Evolutionary conservation across 2,329 filamentous ascomycete genomes (phyloP).

Genomic region (Fusarium brevicatenulatum): DNA sequence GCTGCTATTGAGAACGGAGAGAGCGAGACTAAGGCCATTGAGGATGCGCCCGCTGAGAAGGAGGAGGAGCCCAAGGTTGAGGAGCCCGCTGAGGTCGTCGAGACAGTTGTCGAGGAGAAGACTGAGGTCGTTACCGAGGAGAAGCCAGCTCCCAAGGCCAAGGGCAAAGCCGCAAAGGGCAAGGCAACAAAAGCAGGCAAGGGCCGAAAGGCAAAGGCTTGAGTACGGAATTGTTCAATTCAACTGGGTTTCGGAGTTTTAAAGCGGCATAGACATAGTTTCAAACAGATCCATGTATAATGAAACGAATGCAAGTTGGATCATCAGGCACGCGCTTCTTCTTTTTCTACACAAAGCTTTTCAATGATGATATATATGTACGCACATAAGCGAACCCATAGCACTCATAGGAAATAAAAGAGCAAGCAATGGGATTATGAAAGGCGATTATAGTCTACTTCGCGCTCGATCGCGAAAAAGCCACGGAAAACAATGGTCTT

Average conservation of each 20-base stretch:
- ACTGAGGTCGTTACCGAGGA: conserved; percentile 42
- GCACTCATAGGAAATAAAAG: conserved; percentile 55
- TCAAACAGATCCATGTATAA: conserved; percentile 43
- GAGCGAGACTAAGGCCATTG: conserved; percentile 48
- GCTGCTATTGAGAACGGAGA: conserved; percentile 51
- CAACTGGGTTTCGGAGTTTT: conserved; percentile 38
- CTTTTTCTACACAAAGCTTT: conserved; percentile 4
- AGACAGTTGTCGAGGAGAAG: conserved; percentile 40
- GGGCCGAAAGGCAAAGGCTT: conserved; percentile 53
- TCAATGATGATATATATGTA: conserved; percentile 54
- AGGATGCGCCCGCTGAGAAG: conserved; percentile 51
- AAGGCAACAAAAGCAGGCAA: conserved; percentile 41
- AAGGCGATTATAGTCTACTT: conserved; percentile 67
- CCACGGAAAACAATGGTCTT: conserved; percentile 49
- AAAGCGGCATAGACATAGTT: conserved; percentile 43
- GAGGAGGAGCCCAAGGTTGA: conserved; percentile 42
- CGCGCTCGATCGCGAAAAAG: conserved; percentile 58
- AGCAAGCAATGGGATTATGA: conserved; percentile 69
- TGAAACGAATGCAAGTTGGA: conserved; percentile 42
- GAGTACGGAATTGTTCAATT: conserved; percentile 38
- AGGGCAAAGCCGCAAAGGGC: conserved; percentile 49
- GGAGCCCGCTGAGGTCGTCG: conserved; percentile 38
- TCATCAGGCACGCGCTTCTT: conserved; percentile 19
- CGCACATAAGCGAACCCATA: conserved; percentile 71
- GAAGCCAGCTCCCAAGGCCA: conserved; percentile 45